Evolutionary conservation across 192 early-diverging fungal genomes (phyloP), one percentile per base, ranked within the genome.

Genomic region (Coemansia sp.): DNA sequence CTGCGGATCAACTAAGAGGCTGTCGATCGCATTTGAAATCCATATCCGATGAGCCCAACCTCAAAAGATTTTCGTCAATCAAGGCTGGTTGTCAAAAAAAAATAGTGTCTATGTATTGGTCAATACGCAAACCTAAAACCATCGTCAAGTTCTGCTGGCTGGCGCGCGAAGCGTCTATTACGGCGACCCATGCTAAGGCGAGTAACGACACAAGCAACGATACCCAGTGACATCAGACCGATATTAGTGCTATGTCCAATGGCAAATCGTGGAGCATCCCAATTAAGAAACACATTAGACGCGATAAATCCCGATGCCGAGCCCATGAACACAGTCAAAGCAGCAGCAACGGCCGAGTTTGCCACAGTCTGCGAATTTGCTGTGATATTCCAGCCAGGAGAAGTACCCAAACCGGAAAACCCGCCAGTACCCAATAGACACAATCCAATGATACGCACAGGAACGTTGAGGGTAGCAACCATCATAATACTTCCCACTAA

Each of bases 251-350:
- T 59, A 51, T 82, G 79, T 2, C 79, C 79, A 34, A 82, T 76
- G 19, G 65, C 68, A 53, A 82, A 82, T 1, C 74, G 58, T 5
- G 79, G 79, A 9, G 74, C 74, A 56, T 82, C 79, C 46, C 53
- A 64, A 61, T 82, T 82, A 6, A 82, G 68, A 53, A 82, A 82
- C 39, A 82, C 64, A n/a, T 82, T 82, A 8, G 74, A 74, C 8
- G 61, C 34, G 9, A 82, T 65, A 65, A 76, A 73, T 5, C 67
- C 46, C 3, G 79, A 73, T 1, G 51, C 7, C 0, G 79, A 19
- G 19, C 79, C 74, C 71, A 74, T 73, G 36, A 82, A 82, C 53
- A 82, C 79, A 12, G 79, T 82, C 22, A 76, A n/a, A 2, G 53
- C 79, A 0, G 79, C 66, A 1, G 79, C 79, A 11, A 82, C 74